Evolutionary conservation across 495 filamentous ascomycete genomes (phyloP).

Genomic region (Tuber calosporum): DNA sequence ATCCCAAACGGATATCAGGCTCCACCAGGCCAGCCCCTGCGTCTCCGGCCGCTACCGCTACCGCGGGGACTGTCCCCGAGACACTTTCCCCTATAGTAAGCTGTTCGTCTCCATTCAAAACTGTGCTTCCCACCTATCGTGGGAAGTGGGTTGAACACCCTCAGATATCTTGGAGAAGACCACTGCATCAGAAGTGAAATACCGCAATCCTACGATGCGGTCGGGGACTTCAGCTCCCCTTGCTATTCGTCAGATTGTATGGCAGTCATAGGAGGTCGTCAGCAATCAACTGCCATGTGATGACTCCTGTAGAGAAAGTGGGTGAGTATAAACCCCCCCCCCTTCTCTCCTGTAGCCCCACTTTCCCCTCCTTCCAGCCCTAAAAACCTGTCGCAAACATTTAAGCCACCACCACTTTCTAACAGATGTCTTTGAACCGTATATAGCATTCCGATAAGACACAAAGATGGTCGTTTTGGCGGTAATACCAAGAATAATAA

Average conservation of each 20-base stretch:
- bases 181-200: neutral
- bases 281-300: neutral
- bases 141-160: neutral
- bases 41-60: neutral
- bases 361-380: neutral
- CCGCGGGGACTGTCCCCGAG: neutral
- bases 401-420: neutral
- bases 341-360: neutral
- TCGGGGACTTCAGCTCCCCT: neutral
- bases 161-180: neutral
- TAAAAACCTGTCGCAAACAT: neutral
- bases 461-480: neutral
- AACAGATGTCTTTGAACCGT: neutral
- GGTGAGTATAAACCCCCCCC: neutral
- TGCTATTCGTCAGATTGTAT: neutral
- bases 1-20: neutral
- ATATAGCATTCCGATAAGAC: neutral
- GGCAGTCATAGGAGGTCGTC: neutral
- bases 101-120: neutral
- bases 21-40: neutral
- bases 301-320: neutral
- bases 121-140: neutral
- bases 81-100: neutral
- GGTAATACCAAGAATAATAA: neutral
- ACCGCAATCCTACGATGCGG: neutral